These are phyloP conservation scores for Mucor saturninus DNA, from an alignment of 371 early-diverging fungal genomes.

Conservation along the genomic window DNA sequence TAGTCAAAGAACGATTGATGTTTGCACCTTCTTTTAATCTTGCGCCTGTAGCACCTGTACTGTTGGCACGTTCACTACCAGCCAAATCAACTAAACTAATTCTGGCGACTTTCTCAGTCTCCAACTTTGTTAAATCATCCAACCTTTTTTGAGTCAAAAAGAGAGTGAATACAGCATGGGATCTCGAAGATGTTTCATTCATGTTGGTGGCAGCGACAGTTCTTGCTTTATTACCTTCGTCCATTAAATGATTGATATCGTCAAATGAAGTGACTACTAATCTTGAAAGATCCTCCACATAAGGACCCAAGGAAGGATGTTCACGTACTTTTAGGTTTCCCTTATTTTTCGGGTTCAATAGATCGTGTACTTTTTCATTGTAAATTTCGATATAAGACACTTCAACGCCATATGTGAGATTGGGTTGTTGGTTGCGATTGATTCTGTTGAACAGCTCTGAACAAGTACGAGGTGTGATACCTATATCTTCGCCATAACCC, in stretches of 20 bases:
- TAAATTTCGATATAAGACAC: conserved; percentile 88
- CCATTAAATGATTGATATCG: conserved; percentile 82
- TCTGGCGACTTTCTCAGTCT: conserved; percentile 79
- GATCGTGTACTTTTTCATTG: conserved; percentile 91
- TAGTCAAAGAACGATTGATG: conserved; percentile 95
- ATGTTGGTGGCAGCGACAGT: conserved; percentile 96
- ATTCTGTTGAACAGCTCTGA: conserved; percentile 79
- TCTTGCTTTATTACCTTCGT: conserved; percentile 88
- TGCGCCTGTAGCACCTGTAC: conserved; percentile 95
- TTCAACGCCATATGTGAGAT: conserved; percentile 71
- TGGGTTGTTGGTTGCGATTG: conserved; percentile 43
- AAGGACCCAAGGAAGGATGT: conserved; percentile 90
- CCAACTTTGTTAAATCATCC: conserved; percentile 66
- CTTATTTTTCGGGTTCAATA: conserved; percentile 81
- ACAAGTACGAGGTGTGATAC: conserved; percentile 86
- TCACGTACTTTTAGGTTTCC: conserved; percentile 85
- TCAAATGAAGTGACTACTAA: conserved; percentile 79
- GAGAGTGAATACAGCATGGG: conserved; percentile 95
- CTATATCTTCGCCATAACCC: conserved; percentile 78
- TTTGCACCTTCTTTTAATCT: conserved; percentile 98
- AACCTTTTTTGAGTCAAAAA: conserved; percentile 72
- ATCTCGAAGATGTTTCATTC: conserved; percentile 94
- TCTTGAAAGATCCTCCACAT: conserved; percentile 90
- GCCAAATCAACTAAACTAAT: conserved; percentile 90
- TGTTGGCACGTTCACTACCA: conserved; percentile 95